Conservation (phyloP, 169 alveolate species). For the Fabrea salina region DNA sequence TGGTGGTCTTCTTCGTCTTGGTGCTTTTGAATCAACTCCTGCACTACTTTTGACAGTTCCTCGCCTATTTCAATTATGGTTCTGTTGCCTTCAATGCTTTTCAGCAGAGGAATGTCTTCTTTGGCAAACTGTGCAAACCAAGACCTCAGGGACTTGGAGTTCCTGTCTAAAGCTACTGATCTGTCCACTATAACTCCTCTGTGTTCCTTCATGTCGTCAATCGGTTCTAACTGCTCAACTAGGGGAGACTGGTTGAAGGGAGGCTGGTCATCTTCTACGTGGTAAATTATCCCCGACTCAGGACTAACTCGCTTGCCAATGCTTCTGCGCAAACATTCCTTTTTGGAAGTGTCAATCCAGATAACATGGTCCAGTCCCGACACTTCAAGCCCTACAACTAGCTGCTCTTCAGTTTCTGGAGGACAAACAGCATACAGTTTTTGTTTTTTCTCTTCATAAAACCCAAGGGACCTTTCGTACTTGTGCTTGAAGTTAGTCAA, state of each 20-base stretch:
- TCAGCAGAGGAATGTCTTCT: neutral
- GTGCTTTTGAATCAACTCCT: neutral
- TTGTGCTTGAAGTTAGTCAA: neutral
- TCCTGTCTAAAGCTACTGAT: neutral
- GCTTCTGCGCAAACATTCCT: slow-evolving; percentile 19
- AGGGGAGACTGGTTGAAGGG: slow-evolving; percentile 20
- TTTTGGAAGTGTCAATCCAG: neutral
- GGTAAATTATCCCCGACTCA: neutral
- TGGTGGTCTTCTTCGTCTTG: neutral
- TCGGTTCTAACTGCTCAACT: slow-evolving; percentile 1
- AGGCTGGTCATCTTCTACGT: slow-evolving; percentile 21
- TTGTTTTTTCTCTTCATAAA: neutral
- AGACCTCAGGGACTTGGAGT: neutral
- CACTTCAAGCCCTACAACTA: neutral
- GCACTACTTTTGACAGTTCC: neutral
- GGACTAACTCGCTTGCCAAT: slow-evolving; percentile 20
- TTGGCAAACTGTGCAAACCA: neutral
- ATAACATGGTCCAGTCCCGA: slow-evolving; percentile 10
- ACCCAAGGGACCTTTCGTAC: neutral
- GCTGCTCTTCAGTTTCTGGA: neutral
- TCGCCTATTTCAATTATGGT: slow-evolving; percentile 11
- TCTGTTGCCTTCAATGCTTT: neutral
- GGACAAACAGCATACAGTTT: neutral
- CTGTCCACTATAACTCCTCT: slow-evolving; percentile 26
- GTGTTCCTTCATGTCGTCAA: neutral